phyloP scores from a whole-genome alignment of 768 basidiomycete genomes.

The Pleurotus citrinopileatus region DNA sequence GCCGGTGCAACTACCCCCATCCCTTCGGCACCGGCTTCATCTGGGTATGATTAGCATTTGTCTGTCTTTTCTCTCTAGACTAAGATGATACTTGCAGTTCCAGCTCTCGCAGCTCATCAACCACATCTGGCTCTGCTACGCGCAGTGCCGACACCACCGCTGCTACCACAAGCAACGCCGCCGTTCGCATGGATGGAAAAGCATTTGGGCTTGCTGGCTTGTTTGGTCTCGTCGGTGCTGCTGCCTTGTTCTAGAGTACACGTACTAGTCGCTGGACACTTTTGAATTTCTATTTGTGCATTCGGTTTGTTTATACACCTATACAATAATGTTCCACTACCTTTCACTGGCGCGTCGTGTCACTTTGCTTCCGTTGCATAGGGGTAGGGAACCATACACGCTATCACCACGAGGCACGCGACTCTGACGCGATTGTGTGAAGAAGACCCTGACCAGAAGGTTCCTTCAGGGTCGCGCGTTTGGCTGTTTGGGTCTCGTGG shows the following conservation, averaged over 20 bases:
- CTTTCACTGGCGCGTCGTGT: too few relatives aligned
- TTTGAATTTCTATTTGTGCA: neutral
- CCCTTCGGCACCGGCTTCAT: neutral
- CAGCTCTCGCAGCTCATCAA: constrained; percentile 17
- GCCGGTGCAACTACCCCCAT: constrained; percentile 10
- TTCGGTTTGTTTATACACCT: neutral
- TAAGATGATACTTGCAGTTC: too few relatives aligned
- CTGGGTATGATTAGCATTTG: too few relatives aligned
- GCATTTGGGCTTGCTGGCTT: constrained; percentile 44
- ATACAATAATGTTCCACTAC: neutral
- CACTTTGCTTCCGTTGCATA: too few relatives aligned
- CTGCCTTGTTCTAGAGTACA: constrained; percentile 34
- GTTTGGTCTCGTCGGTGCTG: constrained; percentile 49
- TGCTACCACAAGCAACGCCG: constrained; percentile 21
- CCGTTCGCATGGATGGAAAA: constrained; percentile 23
- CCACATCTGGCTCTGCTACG: constrained; percentile 15
- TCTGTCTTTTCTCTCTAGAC: too few relatives aligned
- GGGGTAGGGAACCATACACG: too few relatives aligned
- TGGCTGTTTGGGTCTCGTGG: neutral
- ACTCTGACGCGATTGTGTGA: neutral
- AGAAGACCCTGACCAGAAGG: neutral
- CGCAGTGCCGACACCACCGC: constrained; percentile 22
- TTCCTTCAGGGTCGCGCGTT: constrained; percentile 1
- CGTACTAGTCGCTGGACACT: neutral
- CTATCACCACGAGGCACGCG: neutral